Conservation (phyloP, 345 rosid species). For the Gossypium arboreum region DNA sequence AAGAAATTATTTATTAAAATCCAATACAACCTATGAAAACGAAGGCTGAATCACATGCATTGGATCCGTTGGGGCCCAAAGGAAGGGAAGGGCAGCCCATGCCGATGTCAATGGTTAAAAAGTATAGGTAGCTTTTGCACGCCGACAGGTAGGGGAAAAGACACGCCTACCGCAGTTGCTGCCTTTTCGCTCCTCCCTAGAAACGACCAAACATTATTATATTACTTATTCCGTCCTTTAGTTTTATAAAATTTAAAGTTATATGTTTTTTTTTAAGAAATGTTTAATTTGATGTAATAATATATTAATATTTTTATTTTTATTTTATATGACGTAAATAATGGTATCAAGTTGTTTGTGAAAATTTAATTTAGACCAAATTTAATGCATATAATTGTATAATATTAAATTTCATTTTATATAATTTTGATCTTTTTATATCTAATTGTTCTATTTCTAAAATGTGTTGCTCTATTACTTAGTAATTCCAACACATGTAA, state of each 20-base stretch:
- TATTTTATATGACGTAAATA: too few species aligned
- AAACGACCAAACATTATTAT: not conserved
- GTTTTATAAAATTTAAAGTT: not conserved
- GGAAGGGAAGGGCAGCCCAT: slow-evolving; percentile 4
- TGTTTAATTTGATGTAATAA: too few species aligned
- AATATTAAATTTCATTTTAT: too few species aligned
- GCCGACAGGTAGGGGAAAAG: not conserved
- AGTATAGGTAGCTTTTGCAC: not conserved
- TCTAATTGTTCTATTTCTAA: too few species aligned
- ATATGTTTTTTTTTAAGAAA: too few species aligned
- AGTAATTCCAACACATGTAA: too few species aligned
- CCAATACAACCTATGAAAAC: not conserved
- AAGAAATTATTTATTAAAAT: not conserved
- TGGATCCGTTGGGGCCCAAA: not conserved
- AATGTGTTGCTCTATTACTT: too few species aligned
- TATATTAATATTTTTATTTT: too few species aligned
- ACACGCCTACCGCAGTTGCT: not conserved
- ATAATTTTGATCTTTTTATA: too few species aligned
- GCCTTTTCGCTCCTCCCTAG: slow-evolving; percentile 1
- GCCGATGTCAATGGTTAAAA: not conserved
- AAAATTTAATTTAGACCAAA: too few species aligned
- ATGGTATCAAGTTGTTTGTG: too few species aligned
- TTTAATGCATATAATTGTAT: too few species aligned
- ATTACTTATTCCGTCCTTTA: not conserved
- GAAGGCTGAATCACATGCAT: not conserved